Base-by-base conservation (phyloP, 495 filamentous ascomycete genomes). In the Lasiosphaeris hirsuta region DNA sequence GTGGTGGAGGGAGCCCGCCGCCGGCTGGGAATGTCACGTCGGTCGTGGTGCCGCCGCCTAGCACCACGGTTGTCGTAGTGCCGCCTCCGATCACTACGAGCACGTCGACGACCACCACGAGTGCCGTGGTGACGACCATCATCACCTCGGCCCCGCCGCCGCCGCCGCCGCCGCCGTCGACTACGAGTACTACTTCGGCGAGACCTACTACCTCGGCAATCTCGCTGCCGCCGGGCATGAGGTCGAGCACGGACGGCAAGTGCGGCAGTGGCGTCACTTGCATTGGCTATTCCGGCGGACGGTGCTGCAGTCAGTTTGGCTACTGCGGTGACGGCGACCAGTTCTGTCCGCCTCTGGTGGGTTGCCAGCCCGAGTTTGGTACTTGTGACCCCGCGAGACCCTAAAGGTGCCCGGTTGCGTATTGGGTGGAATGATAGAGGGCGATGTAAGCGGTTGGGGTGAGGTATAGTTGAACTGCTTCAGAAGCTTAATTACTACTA, bases 291-390 rank as follows among this genome's bases (percentile, higher is more conserved):
- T 54, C 3, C 4, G 64, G 60, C 11, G 69, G 69, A 0, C 39
- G 37, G 37, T 76, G 73, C 56, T 76, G 72, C 60, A 67, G 62
- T 4, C 65, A 70, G 56, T 73, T 69, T 59, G 72, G 74, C 2
- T 76, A 50, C 19, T 76, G 74, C 35, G 74, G 74, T 5, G 77
- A 69, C 2, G 75, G 75, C 0, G 57, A 69, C 8, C 73, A 78
- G 40, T 83, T 77, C 63, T 83, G 80, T 58, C 59, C 61, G 1
- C 65, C 60, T 13, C 67, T 72, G 38, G 66, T 66, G 0, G 63
- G 63, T 0, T 72, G 69, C 55, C 69, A 72, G 59, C 40, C 62
- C 2, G 56, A 70, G 19, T 72, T 67, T 58, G 68, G 69, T 2
- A 54, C 62, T n/a, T 72, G 69, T 36, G 69, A 72, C 18, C 61